Evolutionary conservation across 768 basidiomycete genomes (phyloP).

Genomic region (Phaeolepiota aurea): DNA sequence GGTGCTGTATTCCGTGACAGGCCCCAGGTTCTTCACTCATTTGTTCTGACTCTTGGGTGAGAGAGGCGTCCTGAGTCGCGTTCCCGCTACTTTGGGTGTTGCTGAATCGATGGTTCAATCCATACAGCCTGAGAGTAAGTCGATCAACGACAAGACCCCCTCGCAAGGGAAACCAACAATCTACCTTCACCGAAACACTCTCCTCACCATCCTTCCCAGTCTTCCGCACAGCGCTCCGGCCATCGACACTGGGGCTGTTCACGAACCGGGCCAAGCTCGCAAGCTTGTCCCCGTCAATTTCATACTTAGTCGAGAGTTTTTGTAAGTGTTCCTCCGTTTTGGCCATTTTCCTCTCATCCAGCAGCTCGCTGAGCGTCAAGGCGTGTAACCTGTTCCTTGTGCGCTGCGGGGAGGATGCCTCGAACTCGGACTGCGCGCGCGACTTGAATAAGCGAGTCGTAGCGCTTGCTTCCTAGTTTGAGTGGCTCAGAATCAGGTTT

Average conservation of each 20-base stretch:
- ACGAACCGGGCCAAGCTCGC: constrained; percentile 46
- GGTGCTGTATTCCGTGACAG: no score
- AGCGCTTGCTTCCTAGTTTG: constrained; percentile 15
- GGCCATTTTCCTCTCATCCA: constrained; percentile 54
- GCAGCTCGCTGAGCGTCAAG: constrained; percentile 40
- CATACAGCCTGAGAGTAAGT: constrained; percentile 31
- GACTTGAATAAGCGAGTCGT: constrained; percentile 42
- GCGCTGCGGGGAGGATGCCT: constrained; percentile 32
- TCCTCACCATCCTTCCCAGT: constrained; percentile 52
- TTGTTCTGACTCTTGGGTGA: no score
- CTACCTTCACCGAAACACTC: constrained; percentile 38
- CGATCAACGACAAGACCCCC: constrained; percentile 2
- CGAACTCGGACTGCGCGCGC: constrained; percentile 45
- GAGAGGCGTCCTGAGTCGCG: no score
- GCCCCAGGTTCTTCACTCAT: no score
- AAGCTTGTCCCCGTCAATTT: constrained; percentile 43
- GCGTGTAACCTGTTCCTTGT: constrained; percentile 50
- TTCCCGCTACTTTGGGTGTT: no score
- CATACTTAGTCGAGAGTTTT: constrained; percentile 44
- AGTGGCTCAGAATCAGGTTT: constrained; percentile 4
- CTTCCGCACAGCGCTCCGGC: constrained; percentile 30
- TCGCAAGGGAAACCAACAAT: constrained; percentile 13
- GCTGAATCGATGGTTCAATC: constrained; percentile 25
- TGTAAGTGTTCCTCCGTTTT: constrained; percentile 32
- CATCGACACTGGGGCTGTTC: constrained; percentile 56